These are phyloP conservation scores for Oryza nivara DNA, from an alignment of 176 grass and related monocot genomes.

Conservation along the genomic window DNA sequence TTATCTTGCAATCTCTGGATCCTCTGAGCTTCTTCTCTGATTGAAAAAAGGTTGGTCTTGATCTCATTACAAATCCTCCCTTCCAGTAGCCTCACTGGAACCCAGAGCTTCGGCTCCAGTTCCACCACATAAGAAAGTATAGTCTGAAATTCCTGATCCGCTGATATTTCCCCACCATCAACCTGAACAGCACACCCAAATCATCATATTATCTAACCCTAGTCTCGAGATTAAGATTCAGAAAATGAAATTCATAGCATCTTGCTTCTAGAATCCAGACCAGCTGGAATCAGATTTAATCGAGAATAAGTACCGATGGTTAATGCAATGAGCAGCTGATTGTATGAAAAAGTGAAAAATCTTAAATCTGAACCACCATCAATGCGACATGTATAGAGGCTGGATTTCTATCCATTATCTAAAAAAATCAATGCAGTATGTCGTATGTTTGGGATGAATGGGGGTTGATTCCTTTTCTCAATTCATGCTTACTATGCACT, in stretches of 20 bases:
- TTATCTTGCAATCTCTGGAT: slow-evolving; percentile 50
- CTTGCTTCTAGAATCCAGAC: background rate
- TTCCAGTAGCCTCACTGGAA: slow-evolving; percentile 78
- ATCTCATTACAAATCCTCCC: slow-evolving; percentile 83
- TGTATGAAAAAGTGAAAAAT: background rate
- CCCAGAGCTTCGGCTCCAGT: slow-evolving; percentile 85
- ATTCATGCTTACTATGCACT: no score
- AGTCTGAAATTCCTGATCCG: slow-evolving; percentile 43
- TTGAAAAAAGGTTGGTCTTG: slow-evolving; percentile 65
- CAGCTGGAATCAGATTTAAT: background rate
- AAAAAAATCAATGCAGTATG: no score
- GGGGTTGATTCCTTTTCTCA: no score
- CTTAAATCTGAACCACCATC: no score
- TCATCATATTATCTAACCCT: background rate
- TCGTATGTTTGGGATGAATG: no score
- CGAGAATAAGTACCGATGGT: background rate
- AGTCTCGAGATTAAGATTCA: background rate
- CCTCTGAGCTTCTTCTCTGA: slow-evolving; percentile 80
- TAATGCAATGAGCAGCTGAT: background rate
- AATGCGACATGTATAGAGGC: no score
- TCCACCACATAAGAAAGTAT: slow-evolving; percentile 74
- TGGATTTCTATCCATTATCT: no score
- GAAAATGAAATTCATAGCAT: background rate
- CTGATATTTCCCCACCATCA: slow-evolving; percentile 8
- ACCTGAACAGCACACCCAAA: slow-evolving; percentile 39